Conservation (phyloP, 2,329 filamentous ascomycete species). For the Venturia nashicola region DNA sequence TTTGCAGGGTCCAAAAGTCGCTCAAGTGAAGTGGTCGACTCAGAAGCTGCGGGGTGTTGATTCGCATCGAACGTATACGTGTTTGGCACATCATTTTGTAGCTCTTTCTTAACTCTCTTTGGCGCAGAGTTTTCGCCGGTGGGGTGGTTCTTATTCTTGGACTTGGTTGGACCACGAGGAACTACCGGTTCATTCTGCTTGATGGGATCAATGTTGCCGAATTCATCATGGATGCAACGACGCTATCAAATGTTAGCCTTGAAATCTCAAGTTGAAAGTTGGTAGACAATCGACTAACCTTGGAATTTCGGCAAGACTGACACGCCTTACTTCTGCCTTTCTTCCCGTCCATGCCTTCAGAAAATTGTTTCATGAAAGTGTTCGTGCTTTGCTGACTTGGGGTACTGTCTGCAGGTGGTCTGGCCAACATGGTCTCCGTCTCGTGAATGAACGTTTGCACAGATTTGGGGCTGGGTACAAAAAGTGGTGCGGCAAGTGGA, state of each 20-base stretch:
- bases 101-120: conserved; percentile 2
- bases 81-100: background rate
- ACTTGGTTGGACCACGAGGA: conserved; percentile 36
- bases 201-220: conserved; percentile 50
- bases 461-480: background rate
- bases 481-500: background rate
- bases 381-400: conserved; percentile 1
- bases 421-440: conserved; percentile 16
- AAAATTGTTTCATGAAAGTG: conserved; percentile 13
- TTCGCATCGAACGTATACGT: conserved; percentile 1
- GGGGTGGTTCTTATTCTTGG: conserved; percentile 1
- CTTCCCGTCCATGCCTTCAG: conserved; percentile 34
- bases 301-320: conserved; percentile 54
- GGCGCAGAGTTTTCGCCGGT: background rate
- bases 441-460: conserved; percentile 13
- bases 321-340: conserved; percentile 52
- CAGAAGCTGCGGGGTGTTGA: background rate
- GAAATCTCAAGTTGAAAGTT: background rate
- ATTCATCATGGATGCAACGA: conserved; percentile 54
- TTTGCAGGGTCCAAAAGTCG: background rate
- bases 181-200: conserved; percentile 51
- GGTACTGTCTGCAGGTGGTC: conserved; percentile 12
- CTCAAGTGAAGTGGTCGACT: background rate
- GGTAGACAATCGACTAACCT: conserved; percentile 33
- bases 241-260: conserved; percentile 26